These are phyloP conservation scores for Dalbergia cochinchinensis DNA, from an alignment of 306 rosid genomes.

Conservation along the genomic window DNA sequence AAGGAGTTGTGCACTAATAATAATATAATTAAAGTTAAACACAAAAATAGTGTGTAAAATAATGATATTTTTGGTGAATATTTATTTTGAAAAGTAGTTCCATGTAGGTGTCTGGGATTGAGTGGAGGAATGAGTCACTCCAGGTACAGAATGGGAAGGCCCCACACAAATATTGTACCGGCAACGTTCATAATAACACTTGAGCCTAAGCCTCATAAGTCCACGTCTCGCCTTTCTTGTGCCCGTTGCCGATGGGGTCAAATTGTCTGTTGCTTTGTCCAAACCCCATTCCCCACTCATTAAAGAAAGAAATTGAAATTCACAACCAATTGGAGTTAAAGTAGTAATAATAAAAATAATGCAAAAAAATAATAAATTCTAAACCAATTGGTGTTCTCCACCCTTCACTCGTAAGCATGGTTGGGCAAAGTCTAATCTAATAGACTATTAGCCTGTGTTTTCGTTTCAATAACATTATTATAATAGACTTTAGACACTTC, in stretches of 20 bases:
- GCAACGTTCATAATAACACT: conserved; percentile 41
- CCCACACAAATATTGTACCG: conserved; percentile 39
- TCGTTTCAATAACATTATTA: too few relatives aligned
- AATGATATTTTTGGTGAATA: too few relatives aligned
- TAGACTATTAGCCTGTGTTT: not conserved
- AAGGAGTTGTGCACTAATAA: too few relatives aligned
- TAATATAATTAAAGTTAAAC: too few relatives aligned
- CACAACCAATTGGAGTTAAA: not conserved
- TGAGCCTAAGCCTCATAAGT: conserved; percentile 29
- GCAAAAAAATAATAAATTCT: not conserved
- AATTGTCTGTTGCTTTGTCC: conserved; percentile 50
- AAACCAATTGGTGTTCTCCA: not conserved
- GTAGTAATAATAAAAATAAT: not conserved
- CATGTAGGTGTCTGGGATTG: not conserved
- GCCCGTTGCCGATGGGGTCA: conserved; percentile 54
- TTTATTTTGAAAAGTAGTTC: not conserved
- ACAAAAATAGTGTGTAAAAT: too few relatives aligned
- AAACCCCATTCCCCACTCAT: conserved; percentile 23
- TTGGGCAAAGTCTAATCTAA: conserved; percentile 7
- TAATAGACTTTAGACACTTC: too few relatives aligned
- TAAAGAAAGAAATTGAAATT: not conserved
- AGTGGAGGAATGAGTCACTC: conserved; percentile 43
- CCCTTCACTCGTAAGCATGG: not conserved
- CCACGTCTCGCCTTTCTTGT: conserved; percentile 49
- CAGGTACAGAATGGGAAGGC: not conserved